Conservation (phyloP, 106 monocot species). For the Gastrodia elata region DNA sequence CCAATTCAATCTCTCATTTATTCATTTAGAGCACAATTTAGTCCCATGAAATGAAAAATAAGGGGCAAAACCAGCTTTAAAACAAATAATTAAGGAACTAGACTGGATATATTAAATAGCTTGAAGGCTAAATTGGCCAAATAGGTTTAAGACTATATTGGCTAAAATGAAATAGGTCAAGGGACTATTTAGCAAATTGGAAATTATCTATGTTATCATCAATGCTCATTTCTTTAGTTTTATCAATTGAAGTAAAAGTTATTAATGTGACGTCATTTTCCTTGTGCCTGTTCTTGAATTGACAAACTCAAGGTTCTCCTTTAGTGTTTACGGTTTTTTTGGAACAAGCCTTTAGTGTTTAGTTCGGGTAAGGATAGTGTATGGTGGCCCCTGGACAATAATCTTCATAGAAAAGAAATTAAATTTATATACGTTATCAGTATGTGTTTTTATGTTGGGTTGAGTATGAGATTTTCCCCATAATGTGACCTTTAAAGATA, state of each 20-base stretch:
- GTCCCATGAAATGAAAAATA: too few species aligned
- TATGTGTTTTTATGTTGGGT: background rate
- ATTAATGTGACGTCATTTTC: background rate
- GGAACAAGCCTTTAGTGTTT: background rate
- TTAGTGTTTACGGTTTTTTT: slow-evolving; percentile 1
- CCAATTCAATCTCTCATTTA: too few species aligned
- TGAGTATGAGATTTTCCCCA: background rate
- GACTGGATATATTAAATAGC: too few species aligned
- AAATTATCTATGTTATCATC: background rate
- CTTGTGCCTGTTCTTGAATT: background rate
- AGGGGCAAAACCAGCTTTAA: too few species aligned
- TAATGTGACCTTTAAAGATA: background rate
- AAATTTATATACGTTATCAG: background rate
- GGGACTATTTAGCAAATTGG: too few species aligned
- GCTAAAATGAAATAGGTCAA: too few species aligned
- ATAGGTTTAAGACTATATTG: too few species aligned
- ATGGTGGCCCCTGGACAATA: background rate
- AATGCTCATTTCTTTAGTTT: background rate
- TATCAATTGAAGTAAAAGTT: background rate
- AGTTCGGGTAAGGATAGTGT: background rate
- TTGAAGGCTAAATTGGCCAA: too few species aligned
- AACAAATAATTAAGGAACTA: too few species aligned
- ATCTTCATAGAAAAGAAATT: background rate
- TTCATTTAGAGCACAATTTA: too few species aligned
- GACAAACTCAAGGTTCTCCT: background rate